Conservation (phyloP, 1,139 yeast species). For the Blastobotrys buckinghamii region DNA sequence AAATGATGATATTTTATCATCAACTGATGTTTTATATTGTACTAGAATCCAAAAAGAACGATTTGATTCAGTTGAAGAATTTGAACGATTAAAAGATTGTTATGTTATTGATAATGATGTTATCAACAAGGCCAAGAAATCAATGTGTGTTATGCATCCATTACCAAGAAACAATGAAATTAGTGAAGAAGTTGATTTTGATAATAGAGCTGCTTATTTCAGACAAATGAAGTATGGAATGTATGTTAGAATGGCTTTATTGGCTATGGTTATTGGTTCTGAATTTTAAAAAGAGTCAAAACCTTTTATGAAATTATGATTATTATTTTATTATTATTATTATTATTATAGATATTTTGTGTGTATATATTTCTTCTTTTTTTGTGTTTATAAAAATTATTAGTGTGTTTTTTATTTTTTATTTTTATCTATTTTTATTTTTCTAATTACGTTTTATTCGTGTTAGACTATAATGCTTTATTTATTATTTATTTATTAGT, state of each 20-base stretch:
- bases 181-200: conserved; percentile 97
- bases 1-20: conserved; percentile 77
- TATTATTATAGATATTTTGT: conserved; percentile 1
- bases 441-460: conserved; percentile 4
- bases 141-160: conserved; percentile 99
- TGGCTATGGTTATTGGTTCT: conserved; percentile 94
- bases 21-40: conserved; percentile 93
- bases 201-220: conserved; percentile 98
- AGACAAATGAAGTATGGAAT: conserved; percentile 99
- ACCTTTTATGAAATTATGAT: not conserved
- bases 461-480: conserved; percentile 10
- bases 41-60: conserved; percentile 98
- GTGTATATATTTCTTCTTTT: conserved; percentile 4
- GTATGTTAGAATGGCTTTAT: conserved; percentile 96
- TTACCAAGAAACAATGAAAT: conserved; percentile 96
- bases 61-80: conserved; percentile 68
- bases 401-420: conserved; percentile 2
- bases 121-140: conserved; percentile 88
- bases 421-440: conserved; percentile 11
- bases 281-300: conserved; percentile 16
- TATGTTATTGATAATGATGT: conserved; percentile 91
- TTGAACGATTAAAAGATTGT: conserved; percentile 83
- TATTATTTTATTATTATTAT: not conserved
- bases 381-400: not conserved
- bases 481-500: conserved; percentile 10